phyloP scores from a whole-genome alignment of 768 basidiomycete genomes.

The Tulasnella sp. region DNA sequence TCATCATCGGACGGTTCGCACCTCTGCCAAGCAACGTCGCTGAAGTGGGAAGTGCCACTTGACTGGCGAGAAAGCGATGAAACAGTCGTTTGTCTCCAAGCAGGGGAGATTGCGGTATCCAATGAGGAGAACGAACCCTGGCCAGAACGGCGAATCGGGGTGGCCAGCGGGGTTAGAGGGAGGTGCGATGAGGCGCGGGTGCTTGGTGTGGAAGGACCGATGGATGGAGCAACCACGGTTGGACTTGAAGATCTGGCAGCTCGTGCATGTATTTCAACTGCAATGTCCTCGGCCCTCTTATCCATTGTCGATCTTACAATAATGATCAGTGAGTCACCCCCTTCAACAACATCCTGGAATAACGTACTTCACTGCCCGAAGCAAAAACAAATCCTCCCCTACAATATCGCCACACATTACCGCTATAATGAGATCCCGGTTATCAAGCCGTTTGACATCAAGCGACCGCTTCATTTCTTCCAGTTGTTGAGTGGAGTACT shows the following conservation, averaged over 20 bases:
- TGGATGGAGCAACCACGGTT: not conserved
- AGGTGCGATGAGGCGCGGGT: not conserved
- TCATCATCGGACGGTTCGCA: not conserved
- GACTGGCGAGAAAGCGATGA: not conserved
- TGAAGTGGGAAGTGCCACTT: not conserved
- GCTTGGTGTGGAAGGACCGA: not conserved
- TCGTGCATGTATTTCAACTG: not conserved
- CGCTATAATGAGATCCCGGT: not conserved
- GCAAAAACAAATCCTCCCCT: conserved; percentile 7
- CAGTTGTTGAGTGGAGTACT: not conserved
- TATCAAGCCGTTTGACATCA: not conserved
- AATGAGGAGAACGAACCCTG: not conserved
- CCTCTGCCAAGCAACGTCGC: not conserved
- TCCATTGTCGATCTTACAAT: not conserved
- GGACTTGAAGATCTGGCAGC: not conserved
- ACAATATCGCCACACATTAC: not conserved
- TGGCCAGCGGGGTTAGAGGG: not conserved
- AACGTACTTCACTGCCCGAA: not conserved
- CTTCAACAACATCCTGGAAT: not conserved
- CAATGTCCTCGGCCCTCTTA: not conserved
- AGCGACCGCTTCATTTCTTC: not conserved
- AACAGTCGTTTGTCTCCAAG: not conserved
- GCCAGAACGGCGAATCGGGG: not conserved
- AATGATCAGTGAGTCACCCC: not conserved
- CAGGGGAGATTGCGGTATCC: not conserved